Base-by-base conservation (phyloP, 73 alveolate genomes). In the Tetrahymena borealis region DNA sequence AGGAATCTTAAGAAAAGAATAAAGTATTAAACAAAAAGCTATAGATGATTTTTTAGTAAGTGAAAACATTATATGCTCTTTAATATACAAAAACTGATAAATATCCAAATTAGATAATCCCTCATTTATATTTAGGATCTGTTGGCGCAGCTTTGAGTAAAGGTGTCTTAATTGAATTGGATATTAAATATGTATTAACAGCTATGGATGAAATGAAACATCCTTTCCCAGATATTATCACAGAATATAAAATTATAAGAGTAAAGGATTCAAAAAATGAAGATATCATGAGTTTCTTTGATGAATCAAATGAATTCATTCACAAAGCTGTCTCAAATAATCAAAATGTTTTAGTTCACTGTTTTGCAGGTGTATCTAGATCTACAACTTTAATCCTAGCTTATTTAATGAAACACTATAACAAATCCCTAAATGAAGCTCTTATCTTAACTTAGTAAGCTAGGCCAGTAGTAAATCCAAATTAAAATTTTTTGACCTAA, bases 131-230 rank as follows among this genome's bases (percentile, higher is more conserved):
- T 60, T 60, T 60, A 60, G 85, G 85, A 6, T 60, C 85, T 60
- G 85, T 60, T 24, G 85, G 85, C n/a, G 85, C 85, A n/a, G 85
- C 85, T n/a, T n/a, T 60, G 15, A 60, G 85, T 60, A 60, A 60
- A 60, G 85, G 28, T 60, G 85, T 60, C 1, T 35, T 60, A 18
- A 28, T 60, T 60, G 85, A 60, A n/a, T n/a, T 60, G 31, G 28
- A 60, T 60, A 60, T 60, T 6, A 60, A 60, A 20, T 60, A 60
- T 20, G 85, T 60, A 60, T 60, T 60, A 60, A 60, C 85, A 18
- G 85, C 85, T n/a, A 60, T 60, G 85, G 85, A 60, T 24, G 85
- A 60, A 60, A 24, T 60, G n/a, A 60, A 60, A 35, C 85, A 60
- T 18, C 85, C 85, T 9, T 60, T 60, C 28, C 28, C n/a, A n/a